Evolutionary conservation across 2,329 filamentous ascomycete genomes (phyloP), one percentile per base, ranked within the genome.

Genomic region (Thelonectria olida): DNA sequence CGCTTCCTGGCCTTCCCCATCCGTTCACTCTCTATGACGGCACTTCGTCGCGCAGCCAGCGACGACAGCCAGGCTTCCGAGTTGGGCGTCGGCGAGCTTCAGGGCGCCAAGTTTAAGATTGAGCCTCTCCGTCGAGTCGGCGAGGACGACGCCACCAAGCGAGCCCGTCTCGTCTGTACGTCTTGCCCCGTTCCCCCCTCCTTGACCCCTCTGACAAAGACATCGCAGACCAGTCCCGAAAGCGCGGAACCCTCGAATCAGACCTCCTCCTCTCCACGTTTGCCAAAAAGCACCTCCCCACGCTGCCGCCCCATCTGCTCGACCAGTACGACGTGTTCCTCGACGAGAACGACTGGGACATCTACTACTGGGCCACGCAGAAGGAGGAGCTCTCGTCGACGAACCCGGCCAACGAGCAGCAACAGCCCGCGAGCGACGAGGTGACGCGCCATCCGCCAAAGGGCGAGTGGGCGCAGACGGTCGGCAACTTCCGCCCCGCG

Each of bases 321-420:
- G 79, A 86, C 70, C 88, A 97, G 78, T 98, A 96, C 82, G 95
- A 98, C 77, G 82, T 85, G 25, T 96, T 99, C 82, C 88, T 99
- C 58, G 96, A 99, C 79, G 96, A 99, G 81, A 99, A 99, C 79
- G 96, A 99, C 82, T 99, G 96, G 96, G 96, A 99, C 77, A 97
- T 99, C 64, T 99, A 99, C 84, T 99, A 99, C 85, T 99, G 96
- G 96, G 93, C 92, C 4, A 99, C 96, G 15, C 96, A 99, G 79
- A 89, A 93, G 70, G 76, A 78, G 65, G 69, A 87, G 31, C 77
- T 82, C 54, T 82, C 87, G 58, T 67, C 75, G 54, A 76, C 80
- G 65, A 71, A 76, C 71, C 73, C 76, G 48, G 60, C 76, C 65
- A 66, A 71, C 44, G 66, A 71, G 13, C 34, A 19, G 67, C 51